Evolutionary conservation across 192 early-diverging fungal species (phyloP), one percentile per base, ranked within the genome.

Genomic region (Coemansia sp.): DNA sequence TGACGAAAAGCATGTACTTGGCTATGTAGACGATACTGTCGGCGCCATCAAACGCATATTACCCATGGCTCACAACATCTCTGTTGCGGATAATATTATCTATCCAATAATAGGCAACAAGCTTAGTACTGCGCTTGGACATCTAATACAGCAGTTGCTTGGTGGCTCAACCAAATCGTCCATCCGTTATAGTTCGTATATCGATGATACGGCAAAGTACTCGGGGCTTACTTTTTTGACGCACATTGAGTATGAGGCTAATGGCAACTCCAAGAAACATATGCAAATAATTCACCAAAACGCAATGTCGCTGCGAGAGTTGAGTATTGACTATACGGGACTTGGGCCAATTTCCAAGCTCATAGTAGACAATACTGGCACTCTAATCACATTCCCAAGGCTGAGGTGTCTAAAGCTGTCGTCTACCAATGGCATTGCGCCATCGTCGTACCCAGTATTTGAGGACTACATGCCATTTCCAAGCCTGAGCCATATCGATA

Each of bases 191-290:
- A 19, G 45, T 8, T 48, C 45, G 0, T 48, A n/a, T 48, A 7
- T 48, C n/a, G n/a, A 48, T 48, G 45, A 48, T 15, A 48, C 45
- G 45, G n/a, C 45, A 48, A 48, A 48, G n/a, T 48, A 48, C 45
- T 48, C 45, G 15, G 15, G 7, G n/a, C 19, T 48, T 23, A 19
- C n/a, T 15, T 7, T 15, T 19, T 48, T 48, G 45, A 48, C 45
- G 15, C n/a, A 19, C 45, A 48, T 48, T 48, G 45, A 48, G 4
- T 48, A 48, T 23, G 45, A 48, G 17, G 2, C 17, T 2, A 48
- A 21, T 15, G 45, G 45, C 19, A 9, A 23, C 23, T 51, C 48
- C 48, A 51, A 51, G 48, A 51, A 23, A 25, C 48, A 51, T 19
- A 51, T 51, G 48, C 48, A 51, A 25, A 51, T 51, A 23, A 51